phyloP scores from a whole-genome alignment of 1,139 yeast species.

The Magnusiomyces magnusii region DNA sequence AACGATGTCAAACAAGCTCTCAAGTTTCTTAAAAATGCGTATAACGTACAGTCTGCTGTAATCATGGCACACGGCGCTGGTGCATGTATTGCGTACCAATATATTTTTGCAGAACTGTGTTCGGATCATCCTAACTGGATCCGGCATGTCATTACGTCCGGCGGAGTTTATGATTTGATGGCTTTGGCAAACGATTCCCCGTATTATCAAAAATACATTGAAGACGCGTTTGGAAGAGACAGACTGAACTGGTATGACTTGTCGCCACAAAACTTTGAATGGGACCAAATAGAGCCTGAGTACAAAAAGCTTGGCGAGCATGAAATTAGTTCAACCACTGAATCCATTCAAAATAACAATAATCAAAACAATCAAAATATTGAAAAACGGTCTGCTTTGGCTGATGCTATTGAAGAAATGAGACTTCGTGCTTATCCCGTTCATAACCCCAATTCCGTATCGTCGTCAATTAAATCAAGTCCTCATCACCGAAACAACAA shows the following conservation, averaged over 20 bases:
- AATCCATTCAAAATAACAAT: background rate
- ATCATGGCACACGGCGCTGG: conserved; percentile 75
- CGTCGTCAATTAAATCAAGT: background rate
- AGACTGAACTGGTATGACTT: conserved; percentile 25
- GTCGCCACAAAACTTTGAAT: conserved; percentile 19
- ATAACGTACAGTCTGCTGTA: conserved; percentile 32
- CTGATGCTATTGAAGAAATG: background rate
- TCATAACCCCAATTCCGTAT: background rate
- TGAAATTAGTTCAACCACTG: background rate
- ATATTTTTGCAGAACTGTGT: conserved; percentile 29
- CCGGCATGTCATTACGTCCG: conserved; percentile 34
- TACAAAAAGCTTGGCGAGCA: background rate
- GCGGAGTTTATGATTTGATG: conserved; percentile 43
- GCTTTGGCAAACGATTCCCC: conserved; percentile 41
- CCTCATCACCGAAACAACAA: background rate
- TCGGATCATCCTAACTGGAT: conserved; percentile 15
- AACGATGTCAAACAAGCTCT: conserved; percentile 47
- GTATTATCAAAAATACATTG: conserved; percentile 36
- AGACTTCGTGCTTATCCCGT: background rate
- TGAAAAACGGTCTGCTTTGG: background rate
- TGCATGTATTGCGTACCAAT: conserved; percentile 56
- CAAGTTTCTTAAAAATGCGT: conserved; percentile 23
- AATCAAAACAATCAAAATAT: background rate
- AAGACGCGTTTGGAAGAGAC: conserved; percentile 37
- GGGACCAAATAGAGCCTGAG: conserved; percentile 7